Evolutionary conservation across 169 alveolate species (phyloP).

Genomic region (Plasmodium adleri): DNA sequence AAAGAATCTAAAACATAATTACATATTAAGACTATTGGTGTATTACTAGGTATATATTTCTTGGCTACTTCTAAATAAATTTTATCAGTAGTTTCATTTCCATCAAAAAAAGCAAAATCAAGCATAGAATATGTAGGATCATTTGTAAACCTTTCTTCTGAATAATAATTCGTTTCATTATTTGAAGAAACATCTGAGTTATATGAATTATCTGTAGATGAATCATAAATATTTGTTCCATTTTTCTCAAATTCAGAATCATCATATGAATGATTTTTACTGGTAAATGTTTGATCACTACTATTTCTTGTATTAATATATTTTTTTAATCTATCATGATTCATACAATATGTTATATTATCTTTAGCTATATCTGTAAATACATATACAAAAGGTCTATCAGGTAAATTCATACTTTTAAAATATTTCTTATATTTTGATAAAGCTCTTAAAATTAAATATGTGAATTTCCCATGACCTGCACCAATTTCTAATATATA

Average conservation of each 20-base stretch:
- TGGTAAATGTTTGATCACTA: conserved; percentile 28
- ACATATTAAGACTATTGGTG: conserved; percentile 84
- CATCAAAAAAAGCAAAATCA: conserved; percentile 88
- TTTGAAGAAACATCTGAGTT: conserved; percentile 31
- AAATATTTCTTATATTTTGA: conserved; percentile 80
- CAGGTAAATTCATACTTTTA: conserved; percentile 83
- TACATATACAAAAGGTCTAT: conserved; percentile 87
- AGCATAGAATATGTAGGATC: conserved; percentile 79
- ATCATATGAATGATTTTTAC: conserved; percentile 56
- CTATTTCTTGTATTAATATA: conserved; percentile 74
- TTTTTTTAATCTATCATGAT: conserved; percentile 78
- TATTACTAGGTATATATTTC: conserved; percentile 78
- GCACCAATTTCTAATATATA: conserved; percentile 87
- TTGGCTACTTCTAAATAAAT: conserved; percentile 76
- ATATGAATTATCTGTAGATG: conserved; percentile 7
- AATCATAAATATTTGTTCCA: conserved; percentile 20
- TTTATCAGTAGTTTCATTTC: conserved; percentile 81
- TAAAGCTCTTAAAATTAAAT: conserved; percentile 84
- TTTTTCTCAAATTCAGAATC: conserved; percentile 56
- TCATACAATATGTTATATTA: conserved; percentile 82
- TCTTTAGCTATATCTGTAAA: conserved; percentile 87
- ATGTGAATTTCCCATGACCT: conserved; percentile 89
- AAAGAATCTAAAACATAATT: conserved; percentile 89
- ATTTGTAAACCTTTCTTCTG: conserved; percentile 39
- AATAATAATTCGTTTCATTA: conserved; percentile 26